Conservation (phyloP, 495 filamentous ascomycete genomes). For the Chaetomidium leptoderma region DNA sequence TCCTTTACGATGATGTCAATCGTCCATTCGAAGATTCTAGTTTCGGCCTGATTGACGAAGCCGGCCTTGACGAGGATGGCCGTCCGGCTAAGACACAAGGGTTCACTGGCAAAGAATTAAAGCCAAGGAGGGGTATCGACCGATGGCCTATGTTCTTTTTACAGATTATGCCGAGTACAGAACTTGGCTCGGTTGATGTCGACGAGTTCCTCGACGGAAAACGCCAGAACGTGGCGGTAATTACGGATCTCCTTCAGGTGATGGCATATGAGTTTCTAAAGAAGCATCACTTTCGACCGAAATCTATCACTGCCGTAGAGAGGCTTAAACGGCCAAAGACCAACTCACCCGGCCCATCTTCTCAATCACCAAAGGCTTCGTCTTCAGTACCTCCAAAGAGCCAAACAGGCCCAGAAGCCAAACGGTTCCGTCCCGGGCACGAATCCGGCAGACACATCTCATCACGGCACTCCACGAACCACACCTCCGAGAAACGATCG, state of each 20-base stretch:
- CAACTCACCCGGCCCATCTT: neutral
- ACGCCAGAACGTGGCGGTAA: constrained; percentile 35
- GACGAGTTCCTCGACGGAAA: constrained; percentile 40
- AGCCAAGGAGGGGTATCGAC: constrained; percentile 63
- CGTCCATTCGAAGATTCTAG: constrained; percentile 68
- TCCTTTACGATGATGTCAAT: constrained; percentile 78
- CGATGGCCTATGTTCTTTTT: constrained; percentile 91
- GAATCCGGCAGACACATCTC: neutral
- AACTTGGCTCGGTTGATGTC: constrained; percentile 7
- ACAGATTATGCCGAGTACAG: constrained; percentile 51
- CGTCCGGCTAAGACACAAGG: constrained; percentile 35
- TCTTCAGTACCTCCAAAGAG: neutral
- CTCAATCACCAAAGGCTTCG: neutral
- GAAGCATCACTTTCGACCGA: constrained; percentile 60
- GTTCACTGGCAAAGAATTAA: constrained; percentile 55
- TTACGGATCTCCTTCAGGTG: constrained; percentile 58
- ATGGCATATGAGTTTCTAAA: constrained; percentile 65
- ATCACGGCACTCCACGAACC: neutral
- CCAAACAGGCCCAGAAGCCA: neutral
- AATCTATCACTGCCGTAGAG: constrained; percentile 25
- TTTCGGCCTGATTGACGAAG: constrained; percentile 63
- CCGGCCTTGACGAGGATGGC: constrained; percentile 24
- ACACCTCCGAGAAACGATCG: constrained; percentile 2
- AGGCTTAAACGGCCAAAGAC: constrained; percentile 15
- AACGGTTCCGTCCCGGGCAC: neutral